These are phyloP conservation scores for Aspergillus calidoustus DNA, from an alignment of 2,329 filamentous ascomycete genomes.

Conservation along the genomic window DNA sequence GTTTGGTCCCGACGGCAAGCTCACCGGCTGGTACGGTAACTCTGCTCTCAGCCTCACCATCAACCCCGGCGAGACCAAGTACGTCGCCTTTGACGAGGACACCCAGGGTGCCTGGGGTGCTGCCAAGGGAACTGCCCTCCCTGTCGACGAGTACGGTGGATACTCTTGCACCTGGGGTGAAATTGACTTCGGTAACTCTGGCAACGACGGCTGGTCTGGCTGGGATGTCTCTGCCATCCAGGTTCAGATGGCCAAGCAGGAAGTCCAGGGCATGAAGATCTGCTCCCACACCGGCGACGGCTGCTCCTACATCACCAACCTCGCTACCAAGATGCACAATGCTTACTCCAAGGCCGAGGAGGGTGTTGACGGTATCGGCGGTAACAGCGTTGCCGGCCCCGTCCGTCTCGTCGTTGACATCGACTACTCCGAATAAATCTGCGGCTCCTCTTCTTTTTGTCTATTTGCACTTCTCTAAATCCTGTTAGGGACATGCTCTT, in stretches of 20 bases:
- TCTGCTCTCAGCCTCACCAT: constrained; percentile 40
- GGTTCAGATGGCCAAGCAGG: constrained; percentile 32
- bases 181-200: constrained; percentile 41
- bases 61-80: constrained; percentile 36
- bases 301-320: constrained; percentile 39
- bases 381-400: constrained; percentile 30
- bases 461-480: background rate
- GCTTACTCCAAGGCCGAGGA: constrained; percentile 39
- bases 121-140: constrained; percentile 31
- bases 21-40: constrained; percentile 42
- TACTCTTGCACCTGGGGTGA: constrained; percentile 49
- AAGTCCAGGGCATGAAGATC: constrained; percentile 45
- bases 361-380: constrained; percentile 37
- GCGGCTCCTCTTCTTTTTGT: background rate
- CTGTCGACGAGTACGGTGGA: constrained; percentile 33
- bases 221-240: constrained; percentile 49
- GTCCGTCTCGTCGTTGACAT: constrained; percentile 39
- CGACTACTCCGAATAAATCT: constrained; percentile 32
- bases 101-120: constrained; percentile 45
- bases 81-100: constrained; percentile 44
- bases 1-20: constrained; percentile 35
- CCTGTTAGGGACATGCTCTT: constrained; percentile 2
- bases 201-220: constrained; percentile 40
- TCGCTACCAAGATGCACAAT: constrained; percentile 29
- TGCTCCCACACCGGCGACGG: constrained; percentile 31